Conservation (phyloP, 192 early-diverging fungal species). For the Coemansia asiatica region DNA sequence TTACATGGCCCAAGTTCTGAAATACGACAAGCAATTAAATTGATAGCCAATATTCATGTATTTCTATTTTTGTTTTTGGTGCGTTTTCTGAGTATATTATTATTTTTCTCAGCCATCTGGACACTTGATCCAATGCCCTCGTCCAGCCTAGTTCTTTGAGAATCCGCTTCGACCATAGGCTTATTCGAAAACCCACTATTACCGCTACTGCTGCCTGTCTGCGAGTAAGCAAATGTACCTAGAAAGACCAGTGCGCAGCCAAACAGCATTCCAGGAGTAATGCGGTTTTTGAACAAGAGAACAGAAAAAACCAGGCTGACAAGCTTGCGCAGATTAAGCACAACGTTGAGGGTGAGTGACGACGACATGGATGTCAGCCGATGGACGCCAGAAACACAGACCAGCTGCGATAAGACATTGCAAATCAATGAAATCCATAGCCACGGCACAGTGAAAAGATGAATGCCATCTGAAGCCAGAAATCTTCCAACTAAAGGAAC, state of each 20-base stretch:
- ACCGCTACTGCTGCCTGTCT: conserved; percentile 19
- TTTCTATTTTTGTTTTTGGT: background rate
- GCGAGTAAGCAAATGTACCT: conserved; percentile 77
- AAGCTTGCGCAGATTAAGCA: conserved; percentile 84
- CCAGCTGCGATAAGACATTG: conserved; percentile 82
- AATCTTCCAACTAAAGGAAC: conserved; percentile 3
- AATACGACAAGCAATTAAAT: too few relatives aligned
- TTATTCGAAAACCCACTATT: background rate
- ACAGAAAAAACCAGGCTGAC: conserved; percentile 79
- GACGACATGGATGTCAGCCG: conserved; percentile 73
- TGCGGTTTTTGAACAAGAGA: conserved; percentile 73
- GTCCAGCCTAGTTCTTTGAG: conserved; percentile 1
- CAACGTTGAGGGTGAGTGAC: conserved; percentile 81
- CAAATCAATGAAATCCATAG: conserved; percentile 71
- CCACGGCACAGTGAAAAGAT: conserved; percentile 54
- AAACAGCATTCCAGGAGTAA: conserved; percentile 62
- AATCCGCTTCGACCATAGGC: too few relatives aligned
- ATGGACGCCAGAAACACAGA: conserved; percentile 87
- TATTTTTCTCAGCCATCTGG: background rate
- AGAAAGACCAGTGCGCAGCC: conserved; percentile 77
- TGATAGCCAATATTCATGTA: too few relatives aligned
- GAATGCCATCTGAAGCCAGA: conserved; percentile 13
- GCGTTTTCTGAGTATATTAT: background rate
- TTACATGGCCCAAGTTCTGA: too few relatives aligned
- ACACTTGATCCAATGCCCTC: conserved; percentile 1